Conservation (phyloP, 176 grass and related monocot species). For the Luzula sylvatica region DNA sequence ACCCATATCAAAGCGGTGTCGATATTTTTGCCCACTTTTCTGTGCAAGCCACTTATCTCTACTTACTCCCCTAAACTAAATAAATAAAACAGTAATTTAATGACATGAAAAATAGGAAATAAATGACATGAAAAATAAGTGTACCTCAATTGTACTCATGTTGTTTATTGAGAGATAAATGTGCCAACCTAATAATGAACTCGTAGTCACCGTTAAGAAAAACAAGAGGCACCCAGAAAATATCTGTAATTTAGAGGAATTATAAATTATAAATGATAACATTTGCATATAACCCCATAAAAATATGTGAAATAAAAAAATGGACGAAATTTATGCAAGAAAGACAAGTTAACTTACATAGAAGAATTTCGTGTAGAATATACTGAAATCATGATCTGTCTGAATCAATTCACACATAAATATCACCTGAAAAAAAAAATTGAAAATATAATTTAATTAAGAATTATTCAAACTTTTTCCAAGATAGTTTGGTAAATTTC, state of each 20-base stretch:
- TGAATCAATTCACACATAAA: slow-evolving; percentile 51
- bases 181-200: slow-evolving; percentile 80
- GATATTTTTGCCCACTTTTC: slow-evolving; percentile 83
- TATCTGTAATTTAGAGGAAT: slow-evolving; percentile 28
- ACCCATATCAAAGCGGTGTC: slow-evolving; percentile 77
- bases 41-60: slow-evolving; percentile 88
- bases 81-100: neutral
- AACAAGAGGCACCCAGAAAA: slow-evolving; percentile 37
- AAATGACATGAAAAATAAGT: slow-evolving; percentile 6
- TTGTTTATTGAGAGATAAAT: slow-evolving; percentile 75
- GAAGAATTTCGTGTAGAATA: slow-evolving; percentile 43
- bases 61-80: slow-evolving; percentile 54
- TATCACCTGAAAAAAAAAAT: no score
- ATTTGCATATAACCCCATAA: neutral
- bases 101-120: neutral
- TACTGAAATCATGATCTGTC: slow-evolving; percentile 44
- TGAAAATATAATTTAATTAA: no score
- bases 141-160: slow-evolving; percentile 92
- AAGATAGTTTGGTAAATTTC: no score
- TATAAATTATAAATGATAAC: neutral
- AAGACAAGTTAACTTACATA: slow-evolving; percentile 46
- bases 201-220: slow-evolving; percentile 63
- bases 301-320: neutral
- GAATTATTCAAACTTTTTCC: no score
- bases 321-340: neutral